Evolutionary conservation across 23 red algal species (phyloP).

Genomic region (Gracilaria gracilis): DNA sequence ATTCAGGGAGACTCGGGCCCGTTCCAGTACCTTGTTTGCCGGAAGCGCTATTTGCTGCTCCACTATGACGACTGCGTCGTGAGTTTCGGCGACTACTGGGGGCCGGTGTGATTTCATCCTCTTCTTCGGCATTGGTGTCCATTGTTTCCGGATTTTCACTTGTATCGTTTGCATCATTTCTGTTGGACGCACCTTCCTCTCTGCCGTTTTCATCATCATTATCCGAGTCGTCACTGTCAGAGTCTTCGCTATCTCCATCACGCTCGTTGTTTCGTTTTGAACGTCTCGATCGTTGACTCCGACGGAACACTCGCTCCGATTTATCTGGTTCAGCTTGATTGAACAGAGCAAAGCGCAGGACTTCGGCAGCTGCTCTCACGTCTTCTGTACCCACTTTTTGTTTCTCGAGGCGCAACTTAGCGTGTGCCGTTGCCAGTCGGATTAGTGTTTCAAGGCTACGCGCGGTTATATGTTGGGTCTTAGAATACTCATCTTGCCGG

Average conservation of each 20-base stretch:
- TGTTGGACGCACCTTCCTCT: neutral
- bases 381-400: slow-evolving; percentile 71
- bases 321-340: slow-evolving; percentile 86
- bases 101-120: slow-evolving; percentile 46
- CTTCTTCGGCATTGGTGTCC: slow-evolving; percentile 15
- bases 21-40: neutral
- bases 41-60: neutral
- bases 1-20: slow-evolving; percentile 42
- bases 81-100: slow-evolving; percentile 1
- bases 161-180: neutral
- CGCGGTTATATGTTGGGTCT: slow-evolving; percentile 95
- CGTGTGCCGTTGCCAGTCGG: slow-evolving; percentile 96
- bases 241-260: slow-evolving; percentile 50
- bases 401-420: slow-evolving; percentile 88
- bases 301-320: slow-evolving; percentile 65
- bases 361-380: slow-evolving; percentile 80
- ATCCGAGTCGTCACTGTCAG: slow-evolving; percentile 49
- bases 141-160: neutral
- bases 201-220: slow-evolving; percentile 8
- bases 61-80: neutral
- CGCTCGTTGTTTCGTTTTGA: slow-evolving; percentile 26
- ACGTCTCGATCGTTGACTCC: slow-evolving; percentile 38
- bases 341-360: slow-evolving; percentile 87
- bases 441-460: slow-evolving; percentile 96
- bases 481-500: slow-evolving; percentile 66